Conservation (phyloP, 2,329 filamentous ascomycete species). For the Ambrosiella beaveri region DNA sequence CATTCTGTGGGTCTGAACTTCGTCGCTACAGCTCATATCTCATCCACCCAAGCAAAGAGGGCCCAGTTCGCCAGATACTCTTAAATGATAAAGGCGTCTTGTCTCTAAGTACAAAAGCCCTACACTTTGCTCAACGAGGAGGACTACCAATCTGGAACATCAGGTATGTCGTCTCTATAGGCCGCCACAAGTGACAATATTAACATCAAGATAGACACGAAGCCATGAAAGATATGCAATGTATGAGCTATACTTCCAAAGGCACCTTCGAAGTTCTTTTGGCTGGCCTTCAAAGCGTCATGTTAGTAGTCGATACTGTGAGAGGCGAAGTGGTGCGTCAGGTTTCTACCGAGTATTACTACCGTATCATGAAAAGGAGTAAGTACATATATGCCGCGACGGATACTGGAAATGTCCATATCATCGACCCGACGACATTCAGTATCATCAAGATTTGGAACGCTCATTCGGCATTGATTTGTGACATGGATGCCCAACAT, state of each 20-base stretch:
- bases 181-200: not conserved
- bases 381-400: constrained; percentile 89
- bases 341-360: constrained; percentile 54
- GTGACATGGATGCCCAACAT: constrained; percentile 92
- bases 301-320: constrained; percentile 58
- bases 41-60: constrained; percentile 56
- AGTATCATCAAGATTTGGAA: constrained; percentile 74
- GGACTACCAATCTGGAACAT: constrained; percentile 83
- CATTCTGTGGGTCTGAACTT: constrained; percentile 72
- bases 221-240: constrained; percentile 59
- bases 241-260: constrained; percentile 90
- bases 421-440: constrained; percentile 66
- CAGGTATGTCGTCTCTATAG: constrained; percentile 30
- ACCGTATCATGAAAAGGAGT: constrained; percentile 81
- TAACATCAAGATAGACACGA: constrained; percentile 1
- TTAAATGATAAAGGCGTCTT: constrained; percentile 85
- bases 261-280: constrained; percentile 69
- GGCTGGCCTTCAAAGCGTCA: constrained; percentile 68
- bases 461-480: constrained; percentile 74
- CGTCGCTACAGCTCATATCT: constrained; percentile 82
- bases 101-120: constrained; percentile 61
- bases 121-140: constrained; percentile 75
- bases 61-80: constrained; percentile 69
- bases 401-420: constrained; percentile 62
- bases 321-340: constrained; percentile 58